Base-by-base conservation (phyloP, 106 monocot species). In the Hemerocallis citrina region DNA sequence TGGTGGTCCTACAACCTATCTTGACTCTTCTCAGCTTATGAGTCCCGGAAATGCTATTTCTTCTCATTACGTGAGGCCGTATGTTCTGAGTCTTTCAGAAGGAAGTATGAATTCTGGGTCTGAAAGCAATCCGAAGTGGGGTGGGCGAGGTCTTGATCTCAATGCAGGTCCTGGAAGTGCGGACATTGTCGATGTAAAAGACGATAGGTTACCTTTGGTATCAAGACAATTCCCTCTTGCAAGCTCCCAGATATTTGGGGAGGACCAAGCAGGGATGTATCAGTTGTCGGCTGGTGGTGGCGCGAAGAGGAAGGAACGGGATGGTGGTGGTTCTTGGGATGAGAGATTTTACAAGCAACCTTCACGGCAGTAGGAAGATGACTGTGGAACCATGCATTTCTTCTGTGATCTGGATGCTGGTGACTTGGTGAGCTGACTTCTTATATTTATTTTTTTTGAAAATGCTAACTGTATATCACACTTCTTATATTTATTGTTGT, bases 281-380 rank as follows among this genome's bases (percentile, higher is more conserved):
- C 75, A 66, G 11, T 28, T 72, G 7, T 28, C 69, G 7, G 65
- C 47, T 9, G 75, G 78, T 61, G 68, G 69, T 13, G 51, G 56
- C 30, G 12, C 73, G 59, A 90, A 90, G 70, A 78, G 85, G 59
- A 81, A 85, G 61, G 89, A 90, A 46, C 81, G 81, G 21, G 81
- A 82, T 33, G 76, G 76, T 23, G 75, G 85, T 34, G 37, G 37
- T 38, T 38, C 37, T 11, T 79, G 85, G 89, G 89, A 79, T 5
- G 88, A 88, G 57, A 77, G 79, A 62, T 80, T 63, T 6, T 83
- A 77, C 71, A 89, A 84, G 63, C 74, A 75, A 37, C 64, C 46
- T 5, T 63, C 74, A 41, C 75, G 75, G 71, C 82, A 70, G 52
- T 76, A 71, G 34, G 34, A 28, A 19, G 28, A 30, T 2, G 12